Conservation (phyloP, 768 basidiomycete species). For the Tubosaeta sp. region DNA sequence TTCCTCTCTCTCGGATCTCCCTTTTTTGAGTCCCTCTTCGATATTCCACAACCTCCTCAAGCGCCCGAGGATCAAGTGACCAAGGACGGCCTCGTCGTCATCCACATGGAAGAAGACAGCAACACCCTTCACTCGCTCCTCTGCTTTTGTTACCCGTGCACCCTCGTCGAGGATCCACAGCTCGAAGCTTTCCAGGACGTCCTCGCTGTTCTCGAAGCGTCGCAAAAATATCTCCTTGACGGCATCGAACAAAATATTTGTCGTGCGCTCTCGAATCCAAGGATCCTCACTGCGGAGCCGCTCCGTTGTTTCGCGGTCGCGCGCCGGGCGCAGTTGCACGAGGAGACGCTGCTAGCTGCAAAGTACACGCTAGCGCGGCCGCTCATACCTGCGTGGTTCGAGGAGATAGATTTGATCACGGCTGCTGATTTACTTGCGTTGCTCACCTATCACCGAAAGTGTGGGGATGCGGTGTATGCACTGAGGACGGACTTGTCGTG, state of each 20-base stretch:
- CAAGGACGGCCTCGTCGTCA: conserved; percentile 17
- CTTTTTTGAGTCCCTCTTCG: conserved; percentile 33
- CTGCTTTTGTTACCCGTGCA: conserved; percentile 25
- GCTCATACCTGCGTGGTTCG: conserved; percentile 19
- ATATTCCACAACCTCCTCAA: conserved; percentile 21
- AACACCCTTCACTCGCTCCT: conserved; percentile 20
- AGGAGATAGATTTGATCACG: conserved; percentile 27
- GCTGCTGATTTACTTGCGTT: conserved; percentile 24
- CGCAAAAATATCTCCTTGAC: conserved; percentile 18
- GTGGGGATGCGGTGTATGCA: conserved; percentile 8
- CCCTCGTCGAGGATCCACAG: conserved; percentile 18
- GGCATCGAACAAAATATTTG: conserved; percentile 11
- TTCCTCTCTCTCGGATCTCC: conserved; percentile 32
- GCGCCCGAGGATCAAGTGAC: conserved; percentile 6
- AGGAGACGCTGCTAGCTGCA: conserved; percentile 27
- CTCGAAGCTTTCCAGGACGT: conserved; percentile 10
- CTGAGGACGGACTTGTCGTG: conserved; percentile 7
- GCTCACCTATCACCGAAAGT: conserved; percentile 18
- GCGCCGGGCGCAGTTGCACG: conserved; percentile 11
- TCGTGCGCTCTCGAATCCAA: conserved; percentile 16
- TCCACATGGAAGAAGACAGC: conserved; percentile 18
- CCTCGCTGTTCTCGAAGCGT: conserved; percentile 6
- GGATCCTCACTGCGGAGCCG: conserved; percentile 19
- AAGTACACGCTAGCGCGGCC: conserved; percentile 26
- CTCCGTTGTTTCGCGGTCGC: too few relatives aligned